These are phyloP conservation scores for Phytophthora kernoviae DNA, from an alignment of 352 stramenopile genomes.

Conservation along the genomic window DNA sequence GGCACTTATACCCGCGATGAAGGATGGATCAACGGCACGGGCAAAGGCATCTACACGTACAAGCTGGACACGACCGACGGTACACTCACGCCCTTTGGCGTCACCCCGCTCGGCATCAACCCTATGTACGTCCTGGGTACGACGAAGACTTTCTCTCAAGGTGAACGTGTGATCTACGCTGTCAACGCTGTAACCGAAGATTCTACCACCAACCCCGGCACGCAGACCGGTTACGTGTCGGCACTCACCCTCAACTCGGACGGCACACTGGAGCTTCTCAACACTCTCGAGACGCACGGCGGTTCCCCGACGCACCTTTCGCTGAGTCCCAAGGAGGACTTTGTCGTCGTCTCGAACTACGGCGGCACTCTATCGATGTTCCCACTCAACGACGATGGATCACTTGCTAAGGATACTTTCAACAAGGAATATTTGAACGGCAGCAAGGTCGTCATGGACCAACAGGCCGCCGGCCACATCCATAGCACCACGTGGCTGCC, in stretches of 20 bases:
- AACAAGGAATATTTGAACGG: constrained; percentile 45
- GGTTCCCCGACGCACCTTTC: constrained; percentile 52
- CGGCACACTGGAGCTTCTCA: constrained; percentile 50
- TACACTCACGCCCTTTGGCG: constrained; percentile 38
- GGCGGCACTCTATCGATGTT: constrained; percentile 65
- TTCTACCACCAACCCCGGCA: constrained; percentile 27
- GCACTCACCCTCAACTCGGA: constrained; percentile 44
- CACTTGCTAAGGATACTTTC: constrained; percentile 38
- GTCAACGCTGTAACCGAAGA: constrained; percentile 57
- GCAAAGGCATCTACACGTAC: constrained; percentile 69
- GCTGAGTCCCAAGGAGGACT: constrained; percentile 52
- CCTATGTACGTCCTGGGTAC: constrained; percentile 65
- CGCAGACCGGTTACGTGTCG: constrained; percentile 53
- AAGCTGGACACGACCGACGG: constrained; percentile 49
- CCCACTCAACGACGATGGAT: constrained; percentile 50
- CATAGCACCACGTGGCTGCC: constrained; percentile 72
- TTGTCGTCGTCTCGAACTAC: constrained; percentile 71
- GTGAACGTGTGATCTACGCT: constrained; percentile 48
- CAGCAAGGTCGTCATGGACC: constrained; percentile 39
- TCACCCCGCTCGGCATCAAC: constrained; percentile 69
- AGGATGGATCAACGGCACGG: constrained; percentile 68
- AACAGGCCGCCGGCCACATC: constrained; percentile 56
- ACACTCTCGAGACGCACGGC: constrained; percentile 54
- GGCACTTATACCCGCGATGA: constrained; percentile 71
- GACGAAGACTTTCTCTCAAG: constrained; percentile 27